phyloP scores from a whole-genome alignment of 2,329 filamentous ascomycete species.

The Botrytis elliptica region DNA sequence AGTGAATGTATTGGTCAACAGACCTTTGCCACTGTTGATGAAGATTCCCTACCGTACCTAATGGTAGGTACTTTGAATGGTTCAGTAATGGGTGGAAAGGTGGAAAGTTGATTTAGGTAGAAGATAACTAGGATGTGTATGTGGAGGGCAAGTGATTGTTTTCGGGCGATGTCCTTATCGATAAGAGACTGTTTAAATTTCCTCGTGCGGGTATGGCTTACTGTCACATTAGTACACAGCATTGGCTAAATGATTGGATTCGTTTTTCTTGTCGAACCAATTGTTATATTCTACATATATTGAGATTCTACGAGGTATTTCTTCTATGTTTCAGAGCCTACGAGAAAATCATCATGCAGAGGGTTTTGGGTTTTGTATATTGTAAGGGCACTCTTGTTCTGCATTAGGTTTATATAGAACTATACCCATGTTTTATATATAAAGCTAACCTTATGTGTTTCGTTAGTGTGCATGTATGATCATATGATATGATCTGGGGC shows the following conservation, averaged over 20 bases:
- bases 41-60: not conserved
- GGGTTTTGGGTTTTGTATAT: not conserved
- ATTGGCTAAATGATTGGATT: slow-evolving; percentile 3
- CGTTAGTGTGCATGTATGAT: not conserved
- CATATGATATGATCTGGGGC: not conserved
- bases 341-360: not conserved
- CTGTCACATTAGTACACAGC: not conserved
- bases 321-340: not conserved
- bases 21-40: not conserved
- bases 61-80: slow-evolving; percentile 2
- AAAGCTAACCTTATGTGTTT: not conserved
- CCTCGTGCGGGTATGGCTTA: not conserved
- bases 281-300: not conserved
- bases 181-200: slow-evolving; percentile 9
- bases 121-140: not conserved
- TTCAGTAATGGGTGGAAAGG: not conserved
- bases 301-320: not conserved
- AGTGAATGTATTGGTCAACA: not conserved
- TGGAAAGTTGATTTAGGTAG: slow-evolving; percentile 7
- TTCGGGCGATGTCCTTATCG: slow-evolving; percentile 14
- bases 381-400: not conserved
- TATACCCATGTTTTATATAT: not conserved
- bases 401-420: not conserved
- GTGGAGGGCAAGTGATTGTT: slow-evolving; percentile 2
- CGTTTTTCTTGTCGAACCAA: not conserved